Evolutionary conservation across 1,284 basidiomycete genomes (phyloP).

Genomic region (Marasmius oreades): DNA sequence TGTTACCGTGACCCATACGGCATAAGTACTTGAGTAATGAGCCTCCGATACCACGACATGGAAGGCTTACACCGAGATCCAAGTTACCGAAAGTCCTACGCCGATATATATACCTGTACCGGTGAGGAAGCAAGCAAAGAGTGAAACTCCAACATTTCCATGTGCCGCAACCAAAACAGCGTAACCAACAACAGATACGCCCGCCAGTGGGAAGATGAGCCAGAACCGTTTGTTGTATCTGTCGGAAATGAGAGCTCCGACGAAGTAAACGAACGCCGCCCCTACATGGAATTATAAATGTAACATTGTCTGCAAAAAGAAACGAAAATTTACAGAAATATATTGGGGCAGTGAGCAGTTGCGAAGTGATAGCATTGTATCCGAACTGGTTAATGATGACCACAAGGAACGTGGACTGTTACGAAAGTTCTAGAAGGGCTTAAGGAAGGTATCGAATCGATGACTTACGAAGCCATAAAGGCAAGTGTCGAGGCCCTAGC

Average conservation of each 20-base stretch:
- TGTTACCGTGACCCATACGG: background rate
- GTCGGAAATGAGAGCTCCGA: slow-evolving; percentile 1
- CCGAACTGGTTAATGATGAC: slow-evolving; percentile 1
- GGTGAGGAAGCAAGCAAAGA: slow-evolving; percentile 2
- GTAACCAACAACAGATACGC: background rate
- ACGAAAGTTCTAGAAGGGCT: background rate
- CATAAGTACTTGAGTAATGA: background rate
- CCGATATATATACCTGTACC: background rate
- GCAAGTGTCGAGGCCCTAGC: background rate
- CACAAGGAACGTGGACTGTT: background rate
- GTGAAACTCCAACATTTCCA: background rate
- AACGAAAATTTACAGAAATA: background rate
- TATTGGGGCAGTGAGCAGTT: slow-evolving; percentile 1
- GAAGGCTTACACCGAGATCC: background rate
- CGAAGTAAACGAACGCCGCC: slow-evolving; percentile 1
- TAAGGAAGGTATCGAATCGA: background rate
- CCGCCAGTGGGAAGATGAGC: background rate
- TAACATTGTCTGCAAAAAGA: background rate
- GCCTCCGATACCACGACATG: background rate
- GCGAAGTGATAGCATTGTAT: background rate
- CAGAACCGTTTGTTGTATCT: slow-evolving; percentile 1
- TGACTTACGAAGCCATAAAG: slow-evolving; percentile 1
- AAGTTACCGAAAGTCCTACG: background rate
- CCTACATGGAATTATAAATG: background rate
- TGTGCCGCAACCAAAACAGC: background rate